Evolutionary conservation across 148 eudicot genomes (phyloP), one percentile per base, ranked within the genome.

Genomic region (Heliosperma pusillum): DNA sequence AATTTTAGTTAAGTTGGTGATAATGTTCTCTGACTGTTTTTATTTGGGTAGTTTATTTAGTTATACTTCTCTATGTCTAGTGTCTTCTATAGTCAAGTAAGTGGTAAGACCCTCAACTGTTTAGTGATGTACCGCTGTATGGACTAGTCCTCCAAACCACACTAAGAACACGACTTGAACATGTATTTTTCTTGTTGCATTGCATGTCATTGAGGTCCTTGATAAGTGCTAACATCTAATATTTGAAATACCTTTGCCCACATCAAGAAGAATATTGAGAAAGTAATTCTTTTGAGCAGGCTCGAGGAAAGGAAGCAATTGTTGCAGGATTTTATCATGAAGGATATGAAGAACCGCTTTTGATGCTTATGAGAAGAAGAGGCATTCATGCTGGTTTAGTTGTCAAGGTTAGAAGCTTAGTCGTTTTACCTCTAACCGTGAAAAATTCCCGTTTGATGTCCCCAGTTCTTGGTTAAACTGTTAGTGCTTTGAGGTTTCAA

Each of bases 331-430:
- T 94, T 85, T 92, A 94, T 86, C 98, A 94, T 73, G 93, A 81
- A 91, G 98, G 97, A 78, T 94, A 89, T 80, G 98, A 94, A 85
- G 98, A 94, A 69, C 91, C 98, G 24, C 88, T 94, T 74, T 60
- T 94, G 67, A 94, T 94, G 98, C 96, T 94, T 70, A 94, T 94
- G 97, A 90, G 93, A 77, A 87, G 97, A 86, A 87, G 98, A 86
- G 96, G 96, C 55, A 90, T 92, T 72, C 89, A 90, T 75, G 85
- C 96, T 71, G 98, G 96, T 76, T 83, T 94, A 80, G 97, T 94
- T 78, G 93, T 94, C 64, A 94, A 94, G 96, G 98, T 94, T 9
- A 75, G 64, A 22, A 42, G 17, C 66, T 24, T 67, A 40, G 33
- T 57, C 57, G 20, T 55, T 73, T 58, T 29, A 4, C 2, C 1